These are phyloP conservation scores for Volvariella volvacea DNA, from an alignment of 1,284 basidiomycete species.

Conservation along the genomic window DNA sequence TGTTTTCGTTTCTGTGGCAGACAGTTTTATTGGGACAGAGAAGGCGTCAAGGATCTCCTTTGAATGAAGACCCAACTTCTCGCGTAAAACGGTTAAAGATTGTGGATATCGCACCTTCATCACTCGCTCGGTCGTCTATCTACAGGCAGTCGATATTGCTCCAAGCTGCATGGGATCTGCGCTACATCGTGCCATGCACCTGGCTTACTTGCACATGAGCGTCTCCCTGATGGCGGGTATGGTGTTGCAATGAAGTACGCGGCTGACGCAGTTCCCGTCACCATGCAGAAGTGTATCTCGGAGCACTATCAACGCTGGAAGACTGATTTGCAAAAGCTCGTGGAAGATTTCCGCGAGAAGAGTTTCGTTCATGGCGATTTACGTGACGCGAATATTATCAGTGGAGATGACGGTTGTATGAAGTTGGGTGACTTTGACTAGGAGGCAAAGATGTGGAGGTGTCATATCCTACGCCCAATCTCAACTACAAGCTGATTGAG, in stretches of 20 bases:
- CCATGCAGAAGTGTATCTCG: not conserved
- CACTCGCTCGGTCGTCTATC: not conserved
- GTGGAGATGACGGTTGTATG: slow-evolving; percentile 7
- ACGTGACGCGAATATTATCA: slow-evolving; percentile 15
- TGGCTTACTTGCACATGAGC: slow-evolving; percentile 13
- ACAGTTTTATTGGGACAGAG: not conserved
- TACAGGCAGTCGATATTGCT: slow-evolving; percentile 7
- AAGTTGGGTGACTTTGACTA: slow-evolving; percentile 17
- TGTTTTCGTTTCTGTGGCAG: not conserved
- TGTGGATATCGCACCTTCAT: not conserved
- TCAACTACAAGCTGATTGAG: slow-evolving; percentile 12
- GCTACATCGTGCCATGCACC: slow-evolving; percentile 12
- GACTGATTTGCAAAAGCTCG: slow-evolving; percentile 9
- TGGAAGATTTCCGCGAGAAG: slow-evolving; percentile 12
- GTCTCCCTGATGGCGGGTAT: slow-evolving; percentile 18
- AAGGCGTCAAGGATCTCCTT: not conserved
- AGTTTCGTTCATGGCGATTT: slow-evolving; percentile 16
- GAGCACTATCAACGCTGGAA: slow-evolving; percentile 7
- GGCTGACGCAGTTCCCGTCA: slow-evolving; percentile 4
- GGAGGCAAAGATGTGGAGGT: slow-evolving; percentile 15
- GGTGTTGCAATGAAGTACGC: slow-evolving; percentile 17
- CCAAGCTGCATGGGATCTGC: slow-evolving; percentile 14
- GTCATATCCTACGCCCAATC: slow-evolving; percentile 12
- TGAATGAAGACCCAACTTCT: not conserved
- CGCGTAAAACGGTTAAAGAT: slow-evolving; percentile 4